Evolutionary conservation across 164 flowering plant species (phyloP).

Genomic region (Magnolia kwangsiensis): DNA sequence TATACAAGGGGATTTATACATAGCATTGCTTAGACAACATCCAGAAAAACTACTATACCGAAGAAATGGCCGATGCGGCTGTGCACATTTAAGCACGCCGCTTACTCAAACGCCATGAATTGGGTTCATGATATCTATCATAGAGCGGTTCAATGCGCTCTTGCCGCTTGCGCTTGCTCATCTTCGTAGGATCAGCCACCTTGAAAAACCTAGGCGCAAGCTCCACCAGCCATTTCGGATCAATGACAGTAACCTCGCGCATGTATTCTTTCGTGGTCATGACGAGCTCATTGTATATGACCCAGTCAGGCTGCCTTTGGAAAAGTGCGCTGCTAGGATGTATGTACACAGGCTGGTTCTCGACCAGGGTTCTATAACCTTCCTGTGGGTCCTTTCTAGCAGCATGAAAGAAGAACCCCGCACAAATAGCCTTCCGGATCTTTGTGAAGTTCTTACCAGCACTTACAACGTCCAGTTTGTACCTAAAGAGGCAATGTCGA

Average conservation of each 20-base stretch:
- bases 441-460: conserved; percentile 76
- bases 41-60: background rate
- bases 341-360: conserved; percentile 84
- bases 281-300: conserved; percentile 81
- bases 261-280: conserved; percentile 94
- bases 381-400: conserved; percentile 79
- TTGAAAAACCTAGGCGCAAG: conserved; percentile 84
- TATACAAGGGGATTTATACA: too few relatives aligned
- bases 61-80: background rate
- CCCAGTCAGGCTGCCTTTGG: conserved; percentile 90
- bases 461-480: conserved; percentile 74
- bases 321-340: conserved; percentile 91
- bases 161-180: conserved; percentile 90
- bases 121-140: conserved; percentile 86
- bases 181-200: conserved; percentile 78
- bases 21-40: background rate
- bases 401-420: conserved; percentile 85
- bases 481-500: conserved; percentile 32
- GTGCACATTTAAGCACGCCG: conserved; percentile 48
- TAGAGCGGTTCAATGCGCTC: conserved; percentile 85
- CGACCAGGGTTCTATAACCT: conserved; percentile 71
- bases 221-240: conserved; percentile 90
- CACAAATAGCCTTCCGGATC: conserved; percentile 79
- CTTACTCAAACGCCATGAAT: conserved; percentile 87
- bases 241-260: conserved; percentile 79